Base-by-base conservation (phyloP, 129 eudicot genomes). In the Artemisia tridentata region DNA sequence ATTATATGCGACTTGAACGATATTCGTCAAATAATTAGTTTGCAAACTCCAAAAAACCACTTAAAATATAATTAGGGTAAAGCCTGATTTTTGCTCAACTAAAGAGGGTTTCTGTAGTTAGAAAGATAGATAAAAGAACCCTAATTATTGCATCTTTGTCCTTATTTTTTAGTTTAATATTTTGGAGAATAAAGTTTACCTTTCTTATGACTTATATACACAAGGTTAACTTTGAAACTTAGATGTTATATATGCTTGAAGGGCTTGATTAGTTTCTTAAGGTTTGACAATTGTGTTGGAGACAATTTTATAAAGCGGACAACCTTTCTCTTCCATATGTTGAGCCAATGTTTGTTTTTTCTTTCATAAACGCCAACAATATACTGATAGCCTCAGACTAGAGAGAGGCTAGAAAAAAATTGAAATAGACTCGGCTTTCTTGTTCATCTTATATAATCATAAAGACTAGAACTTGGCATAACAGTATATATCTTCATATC, bases 191-290 rank as follows among this genome's bases (percentile, higher is more conserved):
- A 27, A 75, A 27, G 12, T n/a, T 57, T 46, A 56, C 13, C 7
- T 19, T 51, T 55, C 17, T 41, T 31, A 10, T 62, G 14, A 29
- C 9, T 7, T 74, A n/a, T 46, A 74, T 8, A 74, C 34, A 63
- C 48, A 67, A 75, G 52, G 31, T 75, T 46, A 17, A 63, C 21
- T 23, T 59, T 15, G 20, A 43, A 67, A 48, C 23, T 43, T 8
- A 65, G 67, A 75, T 50, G 15, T 68, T 50, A 58, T 50, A 63
- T 53, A 63, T 68, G 56, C 63, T 76, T 68, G 47, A 48, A 76
- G 69, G 64, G 45, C 59, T 68, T 68, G 59, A 59, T 41, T 67
- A 45, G 18, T 48, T 57, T 62, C 54, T 46, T 14, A 16, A 12
- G 20, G 57, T 56, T 58, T 51, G 11, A 54, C 29, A 31, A 51